These are phyloP conservation scores for Colletotrichum sp. DNA, from an alignment of 2,329 filamentous ascomycete species.

Conservation along the genomic window DNA sequence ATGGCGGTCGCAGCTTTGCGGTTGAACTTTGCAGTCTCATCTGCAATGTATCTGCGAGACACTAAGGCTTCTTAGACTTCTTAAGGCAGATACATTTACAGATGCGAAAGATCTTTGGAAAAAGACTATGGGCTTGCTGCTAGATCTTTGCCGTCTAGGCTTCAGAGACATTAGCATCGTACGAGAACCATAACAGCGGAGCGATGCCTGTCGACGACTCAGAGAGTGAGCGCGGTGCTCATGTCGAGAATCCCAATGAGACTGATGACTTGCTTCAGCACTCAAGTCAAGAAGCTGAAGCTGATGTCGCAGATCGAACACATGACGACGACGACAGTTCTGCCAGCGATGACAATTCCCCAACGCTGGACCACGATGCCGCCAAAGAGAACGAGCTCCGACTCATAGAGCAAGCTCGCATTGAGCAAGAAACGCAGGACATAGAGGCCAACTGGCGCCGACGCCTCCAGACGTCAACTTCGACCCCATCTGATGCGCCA, in stretches of 20 bases:
- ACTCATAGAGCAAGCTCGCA: neutral
- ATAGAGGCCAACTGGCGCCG: neutral
- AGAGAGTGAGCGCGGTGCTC: neutral
- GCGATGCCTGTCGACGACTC: neutral
- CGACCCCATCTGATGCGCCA: slow-evolving; percentile 18
- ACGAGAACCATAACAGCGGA: neutral
- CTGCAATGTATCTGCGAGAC: neutral
- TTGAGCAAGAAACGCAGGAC: neutral
- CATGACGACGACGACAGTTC: neutral
- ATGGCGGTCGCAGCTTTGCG: neutral
- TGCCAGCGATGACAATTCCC: neutral
- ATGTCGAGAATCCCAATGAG: neutral
- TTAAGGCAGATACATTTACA: neutral
- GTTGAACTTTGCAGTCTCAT: neutral
- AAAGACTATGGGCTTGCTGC: neutral
- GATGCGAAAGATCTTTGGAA: neutral
- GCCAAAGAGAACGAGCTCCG: neutral
- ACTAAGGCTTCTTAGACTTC: fast-evolving
- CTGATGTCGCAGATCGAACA: neutral
- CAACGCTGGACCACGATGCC: neutral
- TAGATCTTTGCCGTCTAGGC: neutral
- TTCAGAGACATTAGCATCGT: neutral
- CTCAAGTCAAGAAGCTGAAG: neutral
- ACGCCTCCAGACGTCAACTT: neutral
- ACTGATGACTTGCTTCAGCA: neutral